phyloP scores from a whole-genome alignment of 805 yeast species.

The Scheffersomyces lignosus region DNA sequence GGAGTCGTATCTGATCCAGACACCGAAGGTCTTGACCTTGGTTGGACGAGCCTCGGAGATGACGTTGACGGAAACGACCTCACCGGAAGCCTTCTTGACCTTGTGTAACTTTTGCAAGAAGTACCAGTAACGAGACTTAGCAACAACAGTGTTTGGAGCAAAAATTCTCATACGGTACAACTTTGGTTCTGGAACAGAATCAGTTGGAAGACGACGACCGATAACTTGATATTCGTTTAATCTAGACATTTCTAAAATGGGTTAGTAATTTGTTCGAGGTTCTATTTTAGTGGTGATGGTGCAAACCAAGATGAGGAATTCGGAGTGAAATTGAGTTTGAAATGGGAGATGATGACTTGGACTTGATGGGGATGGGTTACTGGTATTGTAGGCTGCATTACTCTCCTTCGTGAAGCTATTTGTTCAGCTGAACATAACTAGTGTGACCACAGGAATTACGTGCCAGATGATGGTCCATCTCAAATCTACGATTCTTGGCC shows the following conservation, averaged over 20 bases:
- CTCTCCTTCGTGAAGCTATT: too few species aligned
- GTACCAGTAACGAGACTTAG: slow-evolving; percentile 99
- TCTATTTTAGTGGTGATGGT: neutral
- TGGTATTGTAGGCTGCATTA: too few species aligned
- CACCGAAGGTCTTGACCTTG: slow-evolving; percentile 99
- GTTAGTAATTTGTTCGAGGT: slow-evolving; percentile 6
- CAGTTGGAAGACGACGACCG: slow-evolving; percentile 99
- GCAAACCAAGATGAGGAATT: too few species aligned
- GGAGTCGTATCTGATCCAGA: slow-evolving; percentile 99
- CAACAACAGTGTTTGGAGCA: slow-evolving; percentile 98
- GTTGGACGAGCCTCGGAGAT: slow-evolving; percentile 96
- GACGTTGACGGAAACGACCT: slow-evolving; percentile 89
- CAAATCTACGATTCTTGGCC: too few species aligned
- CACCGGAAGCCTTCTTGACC: slow-evolving; percentile 99
- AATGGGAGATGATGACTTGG: too few species aligned
- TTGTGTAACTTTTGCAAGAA: slow-evolving; percentile 98
- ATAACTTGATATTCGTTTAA: slow-evolving; percentile 99
- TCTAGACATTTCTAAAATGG: slow-evolving; percentile 65
- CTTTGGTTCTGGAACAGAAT: slow-evolving; percentile 98
- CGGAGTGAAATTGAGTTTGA: too few species aligned
- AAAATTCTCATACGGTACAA: slow-evolving; percentile 99
- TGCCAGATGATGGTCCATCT: too few species aligned
- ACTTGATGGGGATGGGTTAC: too few species aligned
- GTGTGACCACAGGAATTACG: too few species aligned
- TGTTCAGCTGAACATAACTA: too few species aligned